Conservation (phyloP, 805 yeast species). For the Schwanniomyces vanrijiae region DNA sequence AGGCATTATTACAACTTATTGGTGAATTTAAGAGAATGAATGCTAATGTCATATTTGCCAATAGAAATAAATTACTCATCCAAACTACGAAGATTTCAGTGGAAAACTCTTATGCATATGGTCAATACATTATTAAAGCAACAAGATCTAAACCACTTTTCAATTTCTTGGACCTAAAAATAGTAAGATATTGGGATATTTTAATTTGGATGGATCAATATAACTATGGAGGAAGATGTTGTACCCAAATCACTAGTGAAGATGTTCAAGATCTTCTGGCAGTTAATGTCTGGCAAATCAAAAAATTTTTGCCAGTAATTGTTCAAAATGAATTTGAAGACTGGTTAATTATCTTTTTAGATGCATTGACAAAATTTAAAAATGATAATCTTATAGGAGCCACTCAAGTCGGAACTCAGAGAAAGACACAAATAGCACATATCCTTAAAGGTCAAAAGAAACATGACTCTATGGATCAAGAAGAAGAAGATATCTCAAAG, state of each 20-base stretch:
- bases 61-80: slow-evolving; percentile 69
- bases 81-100: slow-evolving; percentile 76
- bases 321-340: slow-evolving; percentile 83
- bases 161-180: slow-evolving; percentile 72
- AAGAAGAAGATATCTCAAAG: slow-evolving; percentile 28
- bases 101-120: slow-evolving; percentile 87
- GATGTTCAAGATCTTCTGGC: slow-evolving; percentile 49
- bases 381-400: slow-evolving; percentile 37
- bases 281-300: slow-evolving; percentile 74
- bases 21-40: slow-evolving; percentile 80
- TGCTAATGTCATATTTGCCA: slow-evolving; percentile 77
- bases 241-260: slow-evolving; percentile 44
- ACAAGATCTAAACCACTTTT: slow-evolving; percentile 80
- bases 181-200: slow-evolving; percentile 87
- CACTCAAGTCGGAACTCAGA: slow-evolving; percentile 47
- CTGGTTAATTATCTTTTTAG: slow-evolving; percentile 79
- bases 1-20: slow-evolving; percentile 75
- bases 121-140: slow-evolving; percentile 77
- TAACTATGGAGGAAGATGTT: slow-evolving; percentile 77
- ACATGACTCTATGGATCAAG: slow-evolving; percentile 30
- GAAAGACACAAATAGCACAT: slow-evolving; percentile 69
- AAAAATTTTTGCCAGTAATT: slow-evolving; percentile 68
- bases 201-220: slow-evolving; percentile 92
- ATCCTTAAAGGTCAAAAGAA: slow-evolving; percentile 45
- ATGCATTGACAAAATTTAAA: slow-evolving; percentile 61